Evolutionary conservation across 2,329 filamentous ascomycete genomes (phyloP), one percentile per base, ranked within the genome.

Genomic region (Hypoxylon sp.): DNA sequence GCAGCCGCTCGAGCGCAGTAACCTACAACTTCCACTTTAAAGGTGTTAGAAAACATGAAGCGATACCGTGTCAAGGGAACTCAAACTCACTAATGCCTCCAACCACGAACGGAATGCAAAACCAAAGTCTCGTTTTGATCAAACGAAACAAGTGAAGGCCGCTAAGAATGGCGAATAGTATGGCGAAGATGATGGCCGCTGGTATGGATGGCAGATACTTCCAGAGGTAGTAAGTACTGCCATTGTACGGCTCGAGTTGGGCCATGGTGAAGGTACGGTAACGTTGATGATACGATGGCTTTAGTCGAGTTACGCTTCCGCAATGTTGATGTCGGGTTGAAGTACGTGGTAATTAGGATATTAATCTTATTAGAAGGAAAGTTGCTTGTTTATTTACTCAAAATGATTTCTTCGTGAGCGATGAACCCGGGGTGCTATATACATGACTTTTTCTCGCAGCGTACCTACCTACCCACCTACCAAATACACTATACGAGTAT

Each of bases 61-160:
- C n/a, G n/a, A n/a, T n/a, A n/a, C n/a, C n/a, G n/a, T n/a, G n/a
- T n/a, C n/a, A n/a, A n/a, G n/a, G n/a, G n/a, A n/a, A n/a, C n/a
- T n/a, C n/a, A 2, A 16, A 55, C 43, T 30, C 72, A 80, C 79
- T 75, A 2, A 75, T 15, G 16, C 74, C 76, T 8, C 78, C 79
- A 4, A 79, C 56, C 7, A 74, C 59, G 53, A 82, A 78, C 1
- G 76, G 71, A 9, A 75, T 69, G 62, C 77, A 79, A 61, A 79
- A 83, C 72, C 74, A 80, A 17, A 77, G 76, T 32, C 71, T 69
- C 2, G 72, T 73, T 32, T 69, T 73, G 13, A 73, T 60, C 26
- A 81, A 67, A 31, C 74, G 73, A 58, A 69, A 78, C 2, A 57
- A 48, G 56, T 81, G 77, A 7, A 64, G 58, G 1, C 61, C 49